A percentile compares a stretch with the other conserved stretches of the same genome.
These are phyloP conservation scores for Camelina hispida DNA, from an alignment of 345 rosid species.

Conservation along the genomic window DNA sequence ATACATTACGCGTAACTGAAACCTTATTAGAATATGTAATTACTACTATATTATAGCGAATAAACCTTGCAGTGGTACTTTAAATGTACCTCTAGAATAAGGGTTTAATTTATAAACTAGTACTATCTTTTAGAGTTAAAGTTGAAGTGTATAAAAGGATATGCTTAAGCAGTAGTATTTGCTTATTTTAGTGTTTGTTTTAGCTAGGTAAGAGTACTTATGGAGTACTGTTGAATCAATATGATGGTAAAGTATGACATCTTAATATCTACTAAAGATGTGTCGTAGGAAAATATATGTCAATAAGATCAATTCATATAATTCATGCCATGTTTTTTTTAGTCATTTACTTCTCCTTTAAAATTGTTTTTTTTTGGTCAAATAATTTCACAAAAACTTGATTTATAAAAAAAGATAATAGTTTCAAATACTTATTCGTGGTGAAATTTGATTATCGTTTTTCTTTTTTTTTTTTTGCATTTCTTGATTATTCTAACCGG, in stretches of 20 bases:
- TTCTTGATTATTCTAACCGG: no score
- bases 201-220: not conserved
- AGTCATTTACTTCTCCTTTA: not conserved
- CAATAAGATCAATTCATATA: not conserved
- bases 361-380: no score
- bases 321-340: not conserved
- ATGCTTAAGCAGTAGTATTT: not conserved
- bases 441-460: not conserved
- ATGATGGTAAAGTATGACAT: no score
- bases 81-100: not conserved
- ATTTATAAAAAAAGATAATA: no score
- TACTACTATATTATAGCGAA: no score
- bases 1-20: no score
- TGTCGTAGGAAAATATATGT: not conserved
- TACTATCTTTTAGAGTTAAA: not conserved
- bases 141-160: not conserved
- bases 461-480: no score
- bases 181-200: not conserved
- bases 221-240: not conserved
- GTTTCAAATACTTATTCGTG: not conserved
- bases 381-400: not conserved
- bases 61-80: not conserved
- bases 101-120: not conserved
- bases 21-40: no score
- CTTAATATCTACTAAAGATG: not conserved